Evolutionary conservation across 345 rosid species (phyloP).

Genomic region (Syzygium jambos): DNA sequence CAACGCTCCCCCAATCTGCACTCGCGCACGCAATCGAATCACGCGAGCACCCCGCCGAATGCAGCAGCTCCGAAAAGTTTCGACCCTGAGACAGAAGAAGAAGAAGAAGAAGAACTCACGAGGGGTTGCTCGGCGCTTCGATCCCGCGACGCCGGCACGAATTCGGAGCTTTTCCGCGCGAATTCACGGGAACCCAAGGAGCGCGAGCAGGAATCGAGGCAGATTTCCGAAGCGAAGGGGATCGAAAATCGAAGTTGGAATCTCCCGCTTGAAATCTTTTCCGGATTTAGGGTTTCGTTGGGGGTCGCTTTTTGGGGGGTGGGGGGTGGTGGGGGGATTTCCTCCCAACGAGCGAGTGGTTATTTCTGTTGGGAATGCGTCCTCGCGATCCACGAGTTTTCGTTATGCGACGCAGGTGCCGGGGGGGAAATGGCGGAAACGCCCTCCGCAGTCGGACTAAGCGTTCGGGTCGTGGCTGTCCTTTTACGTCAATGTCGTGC

Average conservation of each 20-base stretch:
- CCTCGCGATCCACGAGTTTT: not conserved
- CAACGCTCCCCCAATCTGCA: not conserved
- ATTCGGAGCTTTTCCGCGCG: not conserved
- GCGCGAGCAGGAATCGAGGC: not conserved
- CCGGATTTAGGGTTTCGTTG: not conserved
- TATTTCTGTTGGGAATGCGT: not conserved
- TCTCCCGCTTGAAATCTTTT: not conserved
- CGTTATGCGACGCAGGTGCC: not conserved
- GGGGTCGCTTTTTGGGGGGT: not conserved
- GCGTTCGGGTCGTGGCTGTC: not conserved
- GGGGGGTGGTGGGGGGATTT: not conserved
- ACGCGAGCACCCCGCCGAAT: not conserved
- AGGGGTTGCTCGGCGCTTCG: not conserved
- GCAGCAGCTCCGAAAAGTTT: not conserved
- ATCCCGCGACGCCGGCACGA: not conserved
- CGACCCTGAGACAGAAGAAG: not conserved
- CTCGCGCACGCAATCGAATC: not conserved
- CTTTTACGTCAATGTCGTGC: not conserved
- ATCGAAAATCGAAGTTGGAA: not conserved
- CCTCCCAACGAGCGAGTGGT: not conserved
- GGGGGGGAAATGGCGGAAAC: not conserved
- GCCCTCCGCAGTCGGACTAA: rapidly evolving
- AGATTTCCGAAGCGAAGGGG: not conserved
- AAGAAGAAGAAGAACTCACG: not conserved
- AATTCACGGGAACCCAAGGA: not conserved